phyloP scores from a whole-genome alignment of 2,329 filamentous ascomycete species.

The Aspergillus costaricaensis region DNA sequence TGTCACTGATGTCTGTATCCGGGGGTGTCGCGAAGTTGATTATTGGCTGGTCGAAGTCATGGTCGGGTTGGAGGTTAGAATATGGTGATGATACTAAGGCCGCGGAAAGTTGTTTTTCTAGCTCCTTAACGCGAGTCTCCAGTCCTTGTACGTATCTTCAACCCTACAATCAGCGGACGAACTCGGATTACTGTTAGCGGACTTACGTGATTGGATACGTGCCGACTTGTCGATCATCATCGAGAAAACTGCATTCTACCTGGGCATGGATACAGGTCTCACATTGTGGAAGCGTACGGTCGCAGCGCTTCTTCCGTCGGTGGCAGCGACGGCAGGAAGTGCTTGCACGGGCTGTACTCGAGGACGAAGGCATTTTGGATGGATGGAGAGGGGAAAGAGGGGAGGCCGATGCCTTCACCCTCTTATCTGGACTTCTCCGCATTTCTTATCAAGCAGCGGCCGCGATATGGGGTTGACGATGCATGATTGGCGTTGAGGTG shows the following conservation, averaged over 20 bases:
- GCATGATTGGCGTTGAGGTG: neutral
- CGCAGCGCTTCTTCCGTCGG: conserved; percentile 48
- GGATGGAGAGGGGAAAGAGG: neutral
- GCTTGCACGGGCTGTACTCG: conserved; percentile 28
- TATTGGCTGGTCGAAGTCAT: conserved; percentile 11
- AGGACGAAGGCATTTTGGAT: conserved; percentile 8
- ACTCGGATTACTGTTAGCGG: neutral
- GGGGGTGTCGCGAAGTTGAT: conserved; percentile 8
- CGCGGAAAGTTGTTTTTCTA: conserved; percentile 25
- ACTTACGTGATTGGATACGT: conserved; percentile 47
- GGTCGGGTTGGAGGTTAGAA: neutral
- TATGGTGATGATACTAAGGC: neutral
- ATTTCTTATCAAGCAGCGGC: conserved; percentile 8
- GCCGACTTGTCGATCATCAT: conserved; percentile 42
- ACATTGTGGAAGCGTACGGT: conserved; percentile 43
- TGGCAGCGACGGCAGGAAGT: conserved; percentile 46
- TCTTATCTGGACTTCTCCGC: conserved; percentile 12
- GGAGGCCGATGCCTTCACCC: neutral
- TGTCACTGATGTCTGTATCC: neutral
- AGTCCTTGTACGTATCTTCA: conserved; percentile 39
- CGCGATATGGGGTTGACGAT: neutral
- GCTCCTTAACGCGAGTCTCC: conserved; percentile 30
- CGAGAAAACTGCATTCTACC: conserved; percentile 45
- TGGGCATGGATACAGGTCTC: conserved; percentile 42
- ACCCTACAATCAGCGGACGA: neutral